Evolutionary conservation across 768 basidiomycete species (phyloP).

Genomic region (Mrakia hoshinonis): DNA sequence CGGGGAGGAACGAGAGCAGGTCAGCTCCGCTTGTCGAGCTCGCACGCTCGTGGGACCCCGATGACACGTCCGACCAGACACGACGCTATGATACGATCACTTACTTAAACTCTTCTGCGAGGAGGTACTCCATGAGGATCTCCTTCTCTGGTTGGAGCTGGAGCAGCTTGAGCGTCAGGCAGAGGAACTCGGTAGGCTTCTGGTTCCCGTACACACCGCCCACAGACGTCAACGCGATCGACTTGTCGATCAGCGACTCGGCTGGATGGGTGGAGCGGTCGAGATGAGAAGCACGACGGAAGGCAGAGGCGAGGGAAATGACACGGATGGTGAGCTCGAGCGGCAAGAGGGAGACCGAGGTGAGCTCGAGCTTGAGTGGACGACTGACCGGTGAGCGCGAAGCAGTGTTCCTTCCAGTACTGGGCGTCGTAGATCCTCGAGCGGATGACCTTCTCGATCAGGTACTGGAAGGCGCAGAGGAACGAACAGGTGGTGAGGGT

Average conservation of each 20-base stretch:
- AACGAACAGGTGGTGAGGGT: background rate
- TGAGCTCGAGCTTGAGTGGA: background rate
- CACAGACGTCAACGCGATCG: conserved; percentile 67
- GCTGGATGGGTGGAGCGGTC: conserved; percentile 48
- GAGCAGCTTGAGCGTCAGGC: conserved; percentile 81
- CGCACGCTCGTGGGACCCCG: background rate
- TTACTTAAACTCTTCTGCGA: conserved; percentile 97
- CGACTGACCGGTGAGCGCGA: conserved; percentile 75
- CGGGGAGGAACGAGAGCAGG: background rate
- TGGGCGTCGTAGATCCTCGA: conserved; percentile 88
- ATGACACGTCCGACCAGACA: background rate
- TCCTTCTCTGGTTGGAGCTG: conserved; percentile 98
- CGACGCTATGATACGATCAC: conserved; percentile 36
- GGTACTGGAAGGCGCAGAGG: conserved; percentile 48
- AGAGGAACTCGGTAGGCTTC: conserved; percentile 86
- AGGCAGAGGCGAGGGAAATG: background rate
- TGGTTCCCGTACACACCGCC: conserved; percentile 96
- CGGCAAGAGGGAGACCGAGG: background rate
- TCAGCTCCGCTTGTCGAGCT: background rate
- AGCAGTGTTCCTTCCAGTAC: conserved; percentile 99
- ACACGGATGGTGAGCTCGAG: background rate
- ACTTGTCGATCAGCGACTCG: conserved; percentile 86
- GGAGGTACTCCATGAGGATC: conserved; percentile 86
- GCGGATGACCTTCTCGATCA: conserved; percentile 93
- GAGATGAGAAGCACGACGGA: background rate